Evolutionary conservation across 2,329 filamentous ascomycete species (phyloP).

Genomic region (Stenocarpella maydis): DNA sequence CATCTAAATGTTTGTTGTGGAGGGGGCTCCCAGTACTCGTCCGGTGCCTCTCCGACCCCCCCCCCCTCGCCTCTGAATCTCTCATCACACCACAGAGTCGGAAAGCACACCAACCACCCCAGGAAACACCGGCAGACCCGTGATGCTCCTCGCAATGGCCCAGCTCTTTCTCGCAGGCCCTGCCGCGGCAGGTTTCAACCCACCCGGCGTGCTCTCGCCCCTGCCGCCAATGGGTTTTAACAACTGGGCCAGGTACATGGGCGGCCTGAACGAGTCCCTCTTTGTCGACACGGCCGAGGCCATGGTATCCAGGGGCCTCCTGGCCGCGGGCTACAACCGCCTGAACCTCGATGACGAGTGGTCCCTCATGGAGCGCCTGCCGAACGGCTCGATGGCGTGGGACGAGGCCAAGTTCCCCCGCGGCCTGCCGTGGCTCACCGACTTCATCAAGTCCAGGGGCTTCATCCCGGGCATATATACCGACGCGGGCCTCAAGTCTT

Average conservation of each 20-base stretch:
- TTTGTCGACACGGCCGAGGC: constrained; percentile 56
- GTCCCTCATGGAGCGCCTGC: constrained; percentile 47
- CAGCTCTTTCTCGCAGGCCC: constrained; percentile 27
- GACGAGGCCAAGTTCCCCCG: constrained; percentile 51
- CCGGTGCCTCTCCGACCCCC: no score
- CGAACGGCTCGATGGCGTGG: constrained; percentile 50
- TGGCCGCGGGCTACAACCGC: constrained; percentile 44
- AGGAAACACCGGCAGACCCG: background rate
- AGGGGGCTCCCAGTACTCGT: background rate
- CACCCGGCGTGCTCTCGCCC: constrained; percentile 39
- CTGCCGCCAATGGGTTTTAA: constrained; percentile 61
- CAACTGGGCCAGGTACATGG: constrained; percentile 58
- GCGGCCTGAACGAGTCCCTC: constrained; percentile 56
- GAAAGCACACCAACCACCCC: background rate
- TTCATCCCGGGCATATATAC: constrained; percentile 57
- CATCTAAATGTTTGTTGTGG: background rate
- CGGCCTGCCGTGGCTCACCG: constrained; percentile 52
- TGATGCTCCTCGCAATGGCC: constrained; percentile 29
- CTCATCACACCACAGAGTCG: background rate
- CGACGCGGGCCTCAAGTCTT: constrained; percentile 53
- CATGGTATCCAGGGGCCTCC: constrained; percentile 52
- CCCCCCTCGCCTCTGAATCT: background rate
- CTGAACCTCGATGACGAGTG: constrained; percentile 58
- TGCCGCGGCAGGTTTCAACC: constrained; percentile 29
- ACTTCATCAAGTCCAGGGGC: constrained; percentile 48